Percentiles rank a stretch among this genome's conserved stretches.
Evolutionary conservation across 768 basidiomycete genomes (phyloP).

Genomic region (Piloderma croceum): DNA sequence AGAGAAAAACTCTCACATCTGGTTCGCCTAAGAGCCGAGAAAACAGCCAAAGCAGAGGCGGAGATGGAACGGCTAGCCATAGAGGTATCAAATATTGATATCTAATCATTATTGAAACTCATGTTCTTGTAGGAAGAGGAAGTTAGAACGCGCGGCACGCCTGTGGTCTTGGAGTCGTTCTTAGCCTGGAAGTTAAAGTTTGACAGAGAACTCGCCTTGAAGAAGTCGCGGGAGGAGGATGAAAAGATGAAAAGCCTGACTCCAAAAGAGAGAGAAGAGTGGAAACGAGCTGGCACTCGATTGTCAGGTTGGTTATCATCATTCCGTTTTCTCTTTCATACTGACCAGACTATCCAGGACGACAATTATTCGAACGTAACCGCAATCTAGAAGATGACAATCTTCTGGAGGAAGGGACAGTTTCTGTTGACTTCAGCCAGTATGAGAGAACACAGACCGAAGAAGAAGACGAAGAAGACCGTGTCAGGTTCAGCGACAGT

Average conservation of each 20-base stretch:
- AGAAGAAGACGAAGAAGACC: conserved; percentile 64
- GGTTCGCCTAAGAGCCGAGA: conserved; percentile 54
- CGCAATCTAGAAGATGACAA: conserved; percentile 73
- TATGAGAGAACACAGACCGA: conserved; percentile 64
- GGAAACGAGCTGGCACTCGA: conserved; percentile 55
- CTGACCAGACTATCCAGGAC: conserved; percentile 44
- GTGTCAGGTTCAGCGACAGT: conserved; percentile 79
- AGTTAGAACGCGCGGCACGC: conserved; percentile 84
- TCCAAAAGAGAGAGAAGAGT: conserved; percentile 83
- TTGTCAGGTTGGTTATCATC: conserved; percentile 53
- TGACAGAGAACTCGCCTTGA: conserved; percentile 57
- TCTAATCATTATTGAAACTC: conserved; percentile 4
- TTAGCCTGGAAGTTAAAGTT: conserved; percentile 76
- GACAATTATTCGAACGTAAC: conserved; percentile 88
- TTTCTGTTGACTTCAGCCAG: conserved; percentile 84
- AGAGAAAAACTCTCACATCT: conserved; percentile 69
- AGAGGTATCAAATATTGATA: conserved; percentile 48
- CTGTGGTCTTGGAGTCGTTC: conserved; percentile 81
- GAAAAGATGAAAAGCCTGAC: conserved; percentile 66
- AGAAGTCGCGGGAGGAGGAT: conserved; percentile 68
- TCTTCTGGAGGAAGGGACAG: conserved; percentile 77
- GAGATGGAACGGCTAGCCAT: conserved; percentile 71
- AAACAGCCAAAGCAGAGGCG: conserved; percentile 50
- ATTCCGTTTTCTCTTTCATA: background rate
- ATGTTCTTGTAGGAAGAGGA: conserved; percentile 81